phyloP scores from a whole-genome alignment of 352 stramenopile species.

The Elongisporangium undulatum region DNA sequence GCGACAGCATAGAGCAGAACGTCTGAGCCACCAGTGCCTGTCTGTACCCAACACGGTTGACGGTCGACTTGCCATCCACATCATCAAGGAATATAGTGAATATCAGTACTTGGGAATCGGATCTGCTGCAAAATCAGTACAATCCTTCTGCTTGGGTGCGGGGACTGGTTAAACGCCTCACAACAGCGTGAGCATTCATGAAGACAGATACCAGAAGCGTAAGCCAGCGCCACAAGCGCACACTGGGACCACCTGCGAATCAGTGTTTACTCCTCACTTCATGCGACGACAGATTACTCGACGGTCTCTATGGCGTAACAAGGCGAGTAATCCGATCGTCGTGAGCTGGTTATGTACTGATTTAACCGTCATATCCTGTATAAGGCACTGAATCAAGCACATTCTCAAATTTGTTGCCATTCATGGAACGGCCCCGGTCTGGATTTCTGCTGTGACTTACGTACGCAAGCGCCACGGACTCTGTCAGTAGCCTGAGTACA shows the following conservation, averaged over 20 bases:
- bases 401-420: not conserved
- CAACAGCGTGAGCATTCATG: not conserved
- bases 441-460: not conserved
- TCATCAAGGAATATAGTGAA: not conserved
- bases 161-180: not conserved
- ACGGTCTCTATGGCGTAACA: not conserved
- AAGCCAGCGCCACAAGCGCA: not conserved
- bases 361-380: not conserved
- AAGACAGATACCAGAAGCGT: not conserved
- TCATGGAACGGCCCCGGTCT: not conserved
- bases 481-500: not conserved
- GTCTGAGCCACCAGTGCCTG: not conserved
- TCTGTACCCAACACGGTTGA: not conserved
- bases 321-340: not conserved
- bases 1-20: not conserved
- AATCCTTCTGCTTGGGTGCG: not conserved
- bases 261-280: not conserved
- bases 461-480: not conserved
- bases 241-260: not conserved
- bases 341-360: not conserved
- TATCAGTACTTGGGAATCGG: not conserved
- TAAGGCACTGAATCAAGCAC: not conserved
- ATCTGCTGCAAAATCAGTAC: not conserved
- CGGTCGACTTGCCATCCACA: not conserved
- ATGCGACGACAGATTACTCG: not conserved